Evolutionary conservation across 1,139 yeast genomes (phyloP).

Genomic region (Pichia sp.): DNA sequence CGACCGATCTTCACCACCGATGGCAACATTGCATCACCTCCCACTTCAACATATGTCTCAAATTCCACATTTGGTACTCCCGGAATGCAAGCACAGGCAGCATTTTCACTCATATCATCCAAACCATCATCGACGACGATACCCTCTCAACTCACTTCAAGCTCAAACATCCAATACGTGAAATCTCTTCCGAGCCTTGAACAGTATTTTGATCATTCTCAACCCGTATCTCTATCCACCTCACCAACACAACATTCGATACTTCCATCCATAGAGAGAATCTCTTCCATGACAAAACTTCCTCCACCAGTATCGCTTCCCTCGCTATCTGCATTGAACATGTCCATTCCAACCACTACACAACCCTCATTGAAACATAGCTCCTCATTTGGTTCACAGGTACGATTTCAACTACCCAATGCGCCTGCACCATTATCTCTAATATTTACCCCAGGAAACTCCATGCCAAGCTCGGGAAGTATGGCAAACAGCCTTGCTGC

Average conservation of each 20-base stretch:
- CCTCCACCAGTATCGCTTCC: slow-evolving; percentile 10
- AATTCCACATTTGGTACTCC: background rate
- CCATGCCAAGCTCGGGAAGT: background rate
- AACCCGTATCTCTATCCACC: background rate
- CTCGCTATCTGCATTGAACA: background rate
- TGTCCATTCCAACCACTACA: background rate
- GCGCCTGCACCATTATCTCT: no score
- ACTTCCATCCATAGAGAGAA: slow-evolving; percentile 10
- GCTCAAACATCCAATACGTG: slow-evolving; percentile 23
- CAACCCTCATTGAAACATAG: background rate
- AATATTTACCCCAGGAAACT: background rate
- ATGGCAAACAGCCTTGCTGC: slow-evolving; percentile 3
- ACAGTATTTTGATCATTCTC: slow-evolving; percentile 50
- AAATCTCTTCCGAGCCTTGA: slow-evolving; percentile 61
- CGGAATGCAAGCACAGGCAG: slow-evolving; percentile 18
- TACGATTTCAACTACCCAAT: background rate
- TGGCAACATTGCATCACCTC: background rate
- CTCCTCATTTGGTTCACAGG: background rate
- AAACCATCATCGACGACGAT: no score
- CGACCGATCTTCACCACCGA: background rate
- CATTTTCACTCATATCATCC: slow-evolving; percentile 18
- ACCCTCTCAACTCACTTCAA: no score
- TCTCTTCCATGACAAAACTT: slow-evolving; percentile 9
- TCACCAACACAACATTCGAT: background rate
- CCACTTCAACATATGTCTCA: background rate